Percentiles rank a stretch among this genome's conserved stretches.
Evolutionary conservation across 1,139 yeast genomes (phyloP).

Genomic region (Wickerhamiella pararugosa): DNA sequence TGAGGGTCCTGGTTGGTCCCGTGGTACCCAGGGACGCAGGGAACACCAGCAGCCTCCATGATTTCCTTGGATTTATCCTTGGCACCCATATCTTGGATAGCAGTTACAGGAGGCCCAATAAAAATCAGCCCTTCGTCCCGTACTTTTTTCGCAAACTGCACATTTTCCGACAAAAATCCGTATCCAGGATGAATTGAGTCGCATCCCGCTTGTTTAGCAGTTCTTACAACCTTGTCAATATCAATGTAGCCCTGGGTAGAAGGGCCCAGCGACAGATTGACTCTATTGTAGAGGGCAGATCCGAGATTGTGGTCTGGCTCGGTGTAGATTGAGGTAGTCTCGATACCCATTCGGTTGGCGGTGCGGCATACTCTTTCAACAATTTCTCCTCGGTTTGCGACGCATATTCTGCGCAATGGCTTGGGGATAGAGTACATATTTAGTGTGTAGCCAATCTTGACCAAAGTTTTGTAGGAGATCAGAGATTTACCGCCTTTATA

Average conservation of each 20-base stretch:
- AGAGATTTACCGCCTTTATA: too few relatives aligned
- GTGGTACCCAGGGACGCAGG: constrained; percentile 36
- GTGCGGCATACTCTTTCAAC: constrained; percentile 31
- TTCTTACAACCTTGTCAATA: constrained; percentile 28
- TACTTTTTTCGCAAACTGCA: constrained; percentile 30
- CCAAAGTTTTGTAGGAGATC: too few relatives aligned
- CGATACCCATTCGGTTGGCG: constrained; percentile 28
- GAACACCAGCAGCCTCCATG: constrained; percentile 28
- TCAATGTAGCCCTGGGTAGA: constrained; percentile 33
- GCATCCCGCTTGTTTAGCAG: constrained; percentile 28
- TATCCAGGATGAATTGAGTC: constrained; percentile 36
- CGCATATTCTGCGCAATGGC: constrained; percentile 25
- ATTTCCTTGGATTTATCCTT: constrained; percentile 24
- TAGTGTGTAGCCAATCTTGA: neutral
- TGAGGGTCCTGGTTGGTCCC: constrained; percentile 25
- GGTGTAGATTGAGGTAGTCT: constrained; percentile 30
- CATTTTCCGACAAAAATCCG: constrained; percentile 33
- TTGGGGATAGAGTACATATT: constrained; percentile 1
- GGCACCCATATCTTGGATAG: constrained; percentile 26
- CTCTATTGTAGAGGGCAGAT: constrained; percentile 28
- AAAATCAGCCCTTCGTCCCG: constrained; percentile 28
- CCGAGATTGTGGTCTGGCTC: constrained; percentile 31
- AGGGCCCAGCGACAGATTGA: constrained; percentile 27
- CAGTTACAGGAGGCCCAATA: constrained; percentile 32
- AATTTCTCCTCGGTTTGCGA: constrained; percentile 36